Conservation (phyloP, 441 rosid species). For the Pelargonium myrrhifolium region DNA sequence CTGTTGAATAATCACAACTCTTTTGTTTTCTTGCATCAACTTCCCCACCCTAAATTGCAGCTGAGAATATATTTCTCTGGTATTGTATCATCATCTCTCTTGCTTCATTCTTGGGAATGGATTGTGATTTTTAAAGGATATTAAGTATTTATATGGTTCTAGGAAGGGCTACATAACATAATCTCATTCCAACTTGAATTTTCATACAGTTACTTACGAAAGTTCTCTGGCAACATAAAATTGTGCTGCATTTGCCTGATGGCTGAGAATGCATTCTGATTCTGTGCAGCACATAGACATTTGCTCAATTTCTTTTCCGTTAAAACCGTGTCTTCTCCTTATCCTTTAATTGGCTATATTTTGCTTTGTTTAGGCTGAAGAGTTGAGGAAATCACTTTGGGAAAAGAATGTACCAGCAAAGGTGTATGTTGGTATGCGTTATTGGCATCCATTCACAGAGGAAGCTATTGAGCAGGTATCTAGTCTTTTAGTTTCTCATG, state of each 20-base stretch:
- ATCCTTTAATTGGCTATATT: slow-evolving; percentile 8
- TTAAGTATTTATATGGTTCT: neutral
- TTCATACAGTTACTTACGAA: neutral
- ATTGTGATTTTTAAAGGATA: neutral
- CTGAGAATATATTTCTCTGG: too few species aligned
- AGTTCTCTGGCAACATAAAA: neutral
- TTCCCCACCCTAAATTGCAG: too few species aligned
- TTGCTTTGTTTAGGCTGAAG: slow-evolving; percentile 62
- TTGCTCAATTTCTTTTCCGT: too few species aligned
- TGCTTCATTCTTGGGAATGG: too few species aligned
- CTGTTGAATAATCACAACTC: too few species aligned
- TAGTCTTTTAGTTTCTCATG: slow-evolving; percentile 9
- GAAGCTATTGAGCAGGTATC: slow-evolving; percentile 92
- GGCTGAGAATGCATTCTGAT: slow-evolving; percentile 1
- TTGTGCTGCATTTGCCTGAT: neutral
- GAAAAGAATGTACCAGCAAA: slow-evolving; percentile 69
- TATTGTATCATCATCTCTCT: too few species aligned
- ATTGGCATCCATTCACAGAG: slow-evolving; percentile 99
- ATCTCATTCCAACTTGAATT: neutral
- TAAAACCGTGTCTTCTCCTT: neutral
- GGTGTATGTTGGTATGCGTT: slow-evolving; percentile 96
- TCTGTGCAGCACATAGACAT: too few species aligned
- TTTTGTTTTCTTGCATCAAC: too few species aligned
- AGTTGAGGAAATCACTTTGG: slow-evolving; percentile 68
- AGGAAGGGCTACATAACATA: neutral